Evolutionary conservation across 495 filamentous ascomycete species (phyloP), one percentile per base, ranked within the genome.

Genomic region (Aspergillus ostianus): DNA sequence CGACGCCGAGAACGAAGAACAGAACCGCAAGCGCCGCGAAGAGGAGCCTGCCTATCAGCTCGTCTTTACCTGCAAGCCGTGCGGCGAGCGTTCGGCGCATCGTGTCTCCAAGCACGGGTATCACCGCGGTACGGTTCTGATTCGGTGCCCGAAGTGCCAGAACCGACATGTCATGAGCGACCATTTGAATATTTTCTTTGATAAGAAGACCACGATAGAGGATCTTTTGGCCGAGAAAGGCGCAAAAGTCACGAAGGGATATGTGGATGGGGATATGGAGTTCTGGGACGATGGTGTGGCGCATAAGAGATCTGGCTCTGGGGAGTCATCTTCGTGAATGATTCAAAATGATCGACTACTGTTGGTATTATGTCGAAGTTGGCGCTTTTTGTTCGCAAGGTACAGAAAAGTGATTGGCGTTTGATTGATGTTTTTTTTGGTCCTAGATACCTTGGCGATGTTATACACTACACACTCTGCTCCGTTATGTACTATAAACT

Each of bases 1-100:
- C 27, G 69, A 75, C 32, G 72, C 73, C 15, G 66, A 69, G 52
- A 68, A 69, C 51, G 68, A 56, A 27, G 69, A 67, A 59, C 67
- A 65, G 41, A 77, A 71, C 62, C 53, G 61, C 29, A 56, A 67
- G 4, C 76, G 77, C 23, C 69, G 72, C 46, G 73, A 71, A 44
- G 72, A 81, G 44, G 82, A 87, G 58, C 90, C 91, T 18, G 81
- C 86, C 44, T 98, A 98, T 76, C 78, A 89, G 51, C 78, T 98
- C 26, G 87, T 84, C 12, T 97, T 99, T 70, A 99, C 95, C 60
- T 99, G 94, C 83, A 87, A 85, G 56, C 91, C 91, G 21, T 99
- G 94, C 78, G 72, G 70, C 10, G 67, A 80, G 6, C 87, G 95
- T 29, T 93, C 90, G 6, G 75, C 82, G 3, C 94, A 98, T 69